Evolutionary conservation across 768 basidiomycete species (phyloP).

Genomic region (Wakefieldia striispora): DNA sequence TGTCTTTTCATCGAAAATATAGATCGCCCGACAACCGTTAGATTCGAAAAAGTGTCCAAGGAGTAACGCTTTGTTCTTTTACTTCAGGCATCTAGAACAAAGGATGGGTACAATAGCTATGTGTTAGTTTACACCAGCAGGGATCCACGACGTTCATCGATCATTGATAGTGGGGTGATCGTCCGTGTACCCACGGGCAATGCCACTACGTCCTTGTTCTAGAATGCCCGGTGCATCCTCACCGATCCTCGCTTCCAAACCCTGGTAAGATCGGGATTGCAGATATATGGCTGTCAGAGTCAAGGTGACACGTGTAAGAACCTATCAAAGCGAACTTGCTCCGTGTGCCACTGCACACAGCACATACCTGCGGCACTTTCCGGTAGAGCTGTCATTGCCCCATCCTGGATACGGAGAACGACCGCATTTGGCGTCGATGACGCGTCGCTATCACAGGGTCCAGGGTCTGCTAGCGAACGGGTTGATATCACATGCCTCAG

Average conservation of each 20-base stretch:
- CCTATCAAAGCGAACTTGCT: conserved; percentile 1
- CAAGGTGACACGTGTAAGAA: conserved; percentile 4
- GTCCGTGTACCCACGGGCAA: conserved; percentile 83
- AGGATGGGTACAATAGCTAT: too few species aligned
- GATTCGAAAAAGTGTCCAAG: too few species aligned
- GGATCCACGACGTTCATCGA: not conserved
- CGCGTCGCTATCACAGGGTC: conserved; percentile 13
- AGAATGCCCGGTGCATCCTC: conserved; percentile 76
- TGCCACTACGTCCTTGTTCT: conserved; percentile 88
- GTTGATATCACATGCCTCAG: not conserved
- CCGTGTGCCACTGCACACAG: conserved; percentile 36
- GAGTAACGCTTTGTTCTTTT: too few species aligned
- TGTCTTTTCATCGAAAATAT: too few species aligned
- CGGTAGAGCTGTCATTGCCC: conserved; percentile 47
- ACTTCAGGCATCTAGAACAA: too few species aligned
- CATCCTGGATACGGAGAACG: conserved; percentile 63
- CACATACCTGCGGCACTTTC: conserved; percentile 67
- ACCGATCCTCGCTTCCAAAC: conserved; percentile 75
- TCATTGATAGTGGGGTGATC: conserved; percentile 24
- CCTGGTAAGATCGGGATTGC: conserved; percentile 72
- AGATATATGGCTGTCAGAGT: conserved; percentile 60
- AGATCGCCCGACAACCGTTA: too few species aligned
- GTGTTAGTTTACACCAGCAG: not conserved
- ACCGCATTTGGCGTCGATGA: conserved; percentile 41
- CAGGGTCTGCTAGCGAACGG: conserved; percentile 5